Base-by-base conservation (phyloP, 176 grass and related monocot genomes). In the Oryza nivara region DNA sequence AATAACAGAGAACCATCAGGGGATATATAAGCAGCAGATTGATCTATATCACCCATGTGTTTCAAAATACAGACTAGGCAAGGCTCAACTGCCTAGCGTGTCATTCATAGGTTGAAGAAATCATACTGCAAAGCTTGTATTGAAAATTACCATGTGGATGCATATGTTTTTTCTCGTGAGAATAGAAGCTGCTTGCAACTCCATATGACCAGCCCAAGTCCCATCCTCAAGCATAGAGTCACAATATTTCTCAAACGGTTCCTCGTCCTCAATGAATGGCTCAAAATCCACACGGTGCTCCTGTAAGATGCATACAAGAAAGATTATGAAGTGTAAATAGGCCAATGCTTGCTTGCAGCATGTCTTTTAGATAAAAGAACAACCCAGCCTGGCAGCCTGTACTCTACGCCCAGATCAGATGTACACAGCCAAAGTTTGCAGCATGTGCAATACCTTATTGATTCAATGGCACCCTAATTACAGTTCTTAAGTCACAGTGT, bases 191-290 rank as follows among this genome's bases (percentile, higher is more conserved):
- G 96, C 96, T 83, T 98, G 96, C 84, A 98, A 79, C 80, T 98
- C 96, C 93, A 98, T 95, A 76, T 98, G 85, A 28, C 93, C 96
- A 43, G 96, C 93, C 96, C 96, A 98, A 63, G 87, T 95, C 7
- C 96, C 96, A 79, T 98, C 93, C 70, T 98, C 86, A 19, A 88
- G 73, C 96, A 98, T 98, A 74, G 87, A 90, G n/a, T 81, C 78
- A 32, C 95, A 98, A 66, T 98, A 98, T 77, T 95, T 74, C 4
- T 95, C 89, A 49, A 95, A 98, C 13, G 91, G 91, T 23, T 90
- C 92, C 72, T 93, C 96, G 66, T 95, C 96, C 83, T 98, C 96
- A 25, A 98, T 98, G 49, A 95, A 98, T 15, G 96, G 96, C 77
- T 98, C 96, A 88, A 95, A 98, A 44, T 93, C 91, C 38, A 85